These are phyloP conservation scores for Suillus occidentalis DNA, from an alignment of 768 basidiomycete species.

Conservation along the genomic window DNA sequence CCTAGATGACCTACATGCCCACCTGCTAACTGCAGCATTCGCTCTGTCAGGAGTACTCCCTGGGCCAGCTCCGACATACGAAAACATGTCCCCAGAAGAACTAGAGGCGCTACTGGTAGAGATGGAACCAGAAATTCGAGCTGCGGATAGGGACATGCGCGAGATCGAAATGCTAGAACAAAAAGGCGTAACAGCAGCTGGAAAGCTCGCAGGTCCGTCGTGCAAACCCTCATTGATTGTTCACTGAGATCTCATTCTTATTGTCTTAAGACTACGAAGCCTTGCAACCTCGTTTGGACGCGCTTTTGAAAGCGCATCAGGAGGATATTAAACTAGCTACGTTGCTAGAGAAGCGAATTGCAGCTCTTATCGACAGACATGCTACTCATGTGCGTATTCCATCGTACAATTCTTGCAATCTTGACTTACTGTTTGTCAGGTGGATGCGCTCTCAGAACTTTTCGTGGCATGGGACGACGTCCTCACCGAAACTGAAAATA, in stretches of 20 bases:
- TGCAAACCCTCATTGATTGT: not conserved
- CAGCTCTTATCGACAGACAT: constrained; percentile 64
- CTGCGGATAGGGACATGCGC: constrained; percentile 77
- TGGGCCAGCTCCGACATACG: constrained; percentile 51
- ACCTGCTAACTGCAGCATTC: constrained; percentile 72
- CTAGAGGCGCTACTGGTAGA: constrained; percentile 71
- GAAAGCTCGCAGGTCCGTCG: constrained; percentile 59
- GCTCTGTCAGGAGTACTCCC: constrained; percentile 65
- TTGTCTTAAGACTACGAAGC: constrained; percentile 53
- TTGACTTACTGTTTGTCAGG: constrained; percentile 40
- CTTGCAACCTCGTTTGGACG: constrained; percentile 66
- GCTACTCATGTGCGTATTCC: constrained; percentile 58
- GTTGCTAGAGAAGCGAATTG: constrained; percentile 65
- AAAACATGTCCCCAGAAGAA: constrained; percentile 64
- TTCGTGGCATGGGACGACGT: constrained; percentile 87
- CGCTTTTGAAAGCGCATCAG: constrained; percentile 55
- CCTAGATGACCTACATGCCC: constrained; percentile 75
- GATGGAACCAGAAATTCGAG: constrained; percentile 82
- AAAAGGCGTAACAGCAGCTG: constrained; percentile 71
- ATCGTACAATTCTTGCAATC: not conserved
- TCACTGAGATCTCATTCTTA: not conserved
- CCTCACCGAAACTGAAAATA: constrained; percentile 64
- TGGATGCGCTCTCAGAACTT: constrained; percentile 78
- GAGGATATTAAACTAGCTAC: constrained; percentile 59
- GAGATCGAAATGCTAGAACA: constrained; percentile 72